phyloP scores from a whole-genome alignment of 352 stramenopile species.

The Pythium scleroteichum region DNA sequence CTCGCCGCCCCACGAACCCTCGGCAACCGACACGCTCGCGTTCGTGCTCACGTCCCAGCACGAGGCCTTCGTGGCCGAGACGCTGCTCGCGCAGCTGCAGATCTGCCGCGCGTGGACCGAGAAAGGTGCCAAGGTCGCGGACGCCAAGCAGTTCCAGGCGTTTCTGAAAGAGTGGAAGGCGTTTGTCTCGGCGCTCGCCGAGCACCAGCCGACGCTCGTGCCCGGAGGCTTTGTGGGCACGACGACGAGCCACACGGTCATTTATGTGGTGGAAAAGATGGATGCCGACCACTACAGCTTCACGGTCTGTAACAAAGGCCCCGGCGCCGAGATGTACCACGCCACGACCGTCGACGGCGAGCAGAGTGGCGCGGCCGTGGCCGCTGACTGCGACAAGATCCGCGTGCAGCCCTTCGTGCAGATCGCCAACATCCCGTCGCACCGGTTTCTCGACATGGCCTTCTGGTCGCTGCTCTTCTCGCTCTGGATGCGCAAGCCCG shows the following conservation, averaged over 20 bases:
- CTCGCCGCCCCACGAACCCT: slow-evolving; percentile 16
- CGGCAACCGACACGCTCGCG: slow-evolving; percentile 15
- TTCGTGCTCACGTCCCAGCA: slow-evolving; percentile 59
- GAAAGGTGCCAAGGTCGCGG: slow-evolving; percentile 56
- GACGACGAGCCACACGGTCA: slow-evolving; percentile 65
- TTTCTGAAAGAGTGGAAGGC: slow-evolving; percentile 74
- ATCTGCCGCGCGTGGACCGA: slow-evolving; percentile 56
- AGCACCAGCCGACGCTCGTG: slow-evolving; percentile 53
- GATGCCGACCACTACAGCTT: slow-evolving; percentile 64
- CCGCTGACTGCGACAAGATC: slow-evolving; percentile 54
- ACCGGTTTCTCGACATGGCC: slow-evolving; percentile 80
- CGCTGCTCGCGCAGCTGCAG: slow-evolving; percentile 53
- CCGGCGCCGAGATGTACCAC: slow-evolving; percentile 85
- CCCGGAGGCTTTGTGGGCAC: slow-evolving; percentile 83
- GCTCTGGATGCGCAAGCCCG: slow-evolving; percentile 80
- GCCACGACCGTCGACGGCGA: slow-evolving; percentile 28
- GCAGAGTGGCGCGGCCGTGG: slow-evolving; percentile 2
- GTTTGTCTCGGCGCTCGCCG: slow-evolving; percentile 44
- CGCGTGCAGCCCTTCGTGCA: slow-evolving; percentile 78
- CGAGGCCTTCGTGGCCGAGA: slow-evolving; percentile 47
- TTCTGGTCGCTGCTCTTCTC: slow-evolving; percentile 87
- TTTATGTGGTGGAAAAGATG: slow-evolving; percentile 84
- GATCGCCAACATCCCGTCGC: slow-evolving; percentile 54
- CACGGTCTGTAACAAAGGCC: slow-evolving; percentile 89
- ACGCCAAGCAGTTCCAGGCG: slow-evolving; percentile 61